Conservation (phyloP, 176 grass and related monocot species). For the Bothriochloa decipiens region DNA sequence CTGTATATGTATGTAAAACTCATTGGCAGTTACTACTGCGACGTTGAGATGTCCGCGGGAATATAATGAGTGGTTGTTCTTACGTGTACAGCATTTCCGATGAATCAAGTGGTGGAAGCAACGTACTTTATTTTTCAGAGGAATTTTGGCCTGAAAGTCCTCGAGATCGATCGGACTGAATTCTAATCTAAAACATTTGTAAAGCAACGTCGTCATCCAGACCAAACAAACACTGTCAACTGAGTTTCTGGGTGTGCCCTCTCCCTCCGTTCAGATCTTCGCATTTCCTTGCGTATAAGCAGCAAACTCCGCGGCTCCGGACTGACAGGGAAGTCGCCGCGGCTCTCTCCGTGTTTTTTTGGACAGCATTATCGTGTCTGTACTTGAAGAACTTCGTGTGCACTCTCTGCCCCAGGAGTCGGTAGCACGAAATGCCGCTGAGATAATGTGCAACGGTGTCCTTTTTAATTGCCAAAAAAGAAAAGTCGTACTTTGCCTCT, state of each 20-base stretch:
- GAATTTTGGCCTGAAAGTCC: background rate
- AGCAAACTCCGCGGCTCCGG: background rate
- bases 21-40: background rate
- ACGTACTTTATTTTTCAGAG: background rate
- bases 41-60: background rate
- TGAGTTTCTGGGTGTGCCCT: background rate
- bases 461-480: background rate
- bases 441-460: too few relatives aligned
- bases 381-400: background rate
- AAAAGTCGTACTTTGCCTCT: background rate
- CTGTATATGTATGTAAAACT: background rate
- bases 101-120: background rate
- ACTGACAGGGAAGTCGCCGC: conserved; percentile 26
- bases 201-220: background rate
- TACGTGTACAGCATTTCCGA: background rate
- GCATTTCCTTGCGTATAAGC: background rate
- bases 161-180: background rate
- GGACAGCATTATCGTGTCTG: background rate
- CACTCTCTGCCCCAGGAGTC: too few relatives aligned
- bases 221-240: background rate
- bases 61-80: background rate
- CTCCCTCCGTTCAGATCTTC: background rate
- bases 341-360: background rate
- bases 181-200: background rate
- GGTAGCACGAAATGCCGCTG: too few relatives aligned